Evolutionary conservation across 2,329 filamentous ascomycete species (phyloP), one percentile per base, ranked within the genome.

Genomic region (Zelopaecilomyces penicillatus): DNA sequence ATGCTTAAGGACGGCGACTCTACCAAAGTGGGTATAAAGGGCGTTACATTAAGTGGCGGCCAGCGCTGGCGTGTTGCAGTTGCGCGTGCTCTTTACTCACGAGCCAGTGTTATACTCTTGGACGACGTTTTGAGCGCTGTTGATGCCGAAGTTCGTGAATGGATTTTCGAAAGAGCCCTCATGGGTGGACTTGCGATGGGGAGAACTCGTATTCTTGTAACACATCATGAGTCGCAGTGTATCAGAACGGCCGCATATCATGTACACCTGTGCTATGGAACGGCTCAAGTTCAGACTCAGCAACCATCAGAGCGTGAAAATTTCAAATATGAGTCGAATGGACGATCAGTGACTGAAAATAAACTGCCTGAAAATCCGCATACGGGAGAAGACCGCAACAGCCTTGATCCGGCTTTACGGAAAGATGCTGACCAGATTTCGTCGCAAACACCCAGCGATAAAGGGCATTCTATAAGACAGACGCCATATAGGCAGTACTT

Each of bases 1-100:
- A 81, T 83, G 69, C 70, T 90, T 3, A 65, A 74, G 0, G 79
- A 87, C 52, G 84, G 85, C 2, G 83, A 88, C 52, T 60, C 74
- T 19, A 89, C 85, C 0, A 80, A 86, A 50, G 84, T 53, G 3
- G 46, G 52, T 6, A 49, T 46, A 4, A 45, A 50, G 10, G 52
- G 54, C 2, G 19, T 41, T 4, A 43, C 39, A 19, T 44, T 57
- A 0, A 52, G 49, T 5, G 50, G 46, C 3, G 49, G 53, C 4
- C 53, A 55, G 35, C 36, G 49, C n/a, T 48, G 40, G 31, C 39
- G 53, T 4, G 33, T 57, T 4, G 46, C 53, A 8, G 28, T 57
- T 1, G 54, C 50, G 5, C 46, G 55, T 9, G 55, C 55, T n/a
- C 43, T 56, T 0, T 57, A 56, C 39, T 52, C 53, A 0, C 37